Evolutionary conservation across 208 protist species (phyloP).

Genomic region (Blechomonas ayalai): DNA sequence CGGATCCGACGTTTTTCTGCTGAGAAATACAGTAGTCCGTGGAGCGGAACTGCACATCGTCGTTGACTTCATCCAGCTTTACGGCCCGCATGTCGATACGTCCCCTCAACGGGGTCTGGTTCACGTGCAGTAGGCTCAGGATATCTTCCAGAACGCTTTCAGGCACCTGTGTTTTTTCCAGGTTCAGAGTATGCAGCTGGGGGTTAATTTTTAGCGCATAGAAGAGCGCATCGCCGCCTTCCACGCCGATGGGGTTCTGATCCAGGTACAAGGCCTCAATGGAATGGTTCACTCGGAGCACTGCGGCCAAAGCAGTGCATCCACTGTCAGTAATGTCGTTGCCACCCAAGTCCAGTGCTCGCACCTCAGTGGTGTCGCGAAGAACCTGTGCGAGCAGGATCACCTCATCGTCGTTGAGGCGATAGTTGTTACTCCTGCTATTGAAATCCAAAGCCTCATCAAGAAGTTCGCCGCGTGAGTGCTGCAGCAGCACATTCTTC

Average conservation of each 20-base stretch:
- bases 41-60: slow-evolving; percentile 55
- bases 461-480: slow-evolving; percentile 25
- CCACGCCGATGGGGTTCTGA: slow-evolving; percentile 57
- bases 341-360: slow-evolving; percentile 56
- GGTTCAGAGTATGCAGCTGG: slow-evolving; percentile 49
- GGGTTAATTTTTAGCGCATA: slow-evolving; percentile 75
- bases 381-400: slow-evolving; percentile 49
- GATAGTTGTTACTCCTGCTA: slow-evolving; percentile 22
- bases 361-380: slow-evolving; percentile 27
- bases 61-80: slow-evolving; percentile 39
- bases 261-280: slow-evolving; percentile 70
- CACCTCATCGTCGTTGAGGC: slow-evolving; percentile 63
- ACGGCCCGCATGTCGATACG: slow-evolving; percentile 44
- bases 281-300: slow-evolving; percentile 66
- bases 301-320: slow-evolving; percentile 62
- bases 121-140: slow-evolving; percentile 72
- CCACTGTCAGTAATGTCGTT: slow-evolving; percentile 70
- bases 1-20: slow-evolving; percentile 29
- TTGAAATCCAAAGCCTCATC: slow-evolving; percentile 62
- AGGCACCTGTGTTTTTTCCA: slow-evolving; percentile 51
- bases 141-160: slow-evolving; percentile 63
- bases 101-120: slow-evolving; percentile 42
- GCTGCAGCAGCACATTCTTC: slow-evolving; percentile 48
- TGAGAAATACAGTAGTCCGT: slow-evolving; percentile 70
- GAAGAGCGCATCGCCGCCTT: slow-evolving; percentile 66